These are phyloP conservation scores for Colletotrichum simmondsii DNA, from an alignment of 2,329 filamentous ascomycete species.

Conservation along the genomic window DNA sequence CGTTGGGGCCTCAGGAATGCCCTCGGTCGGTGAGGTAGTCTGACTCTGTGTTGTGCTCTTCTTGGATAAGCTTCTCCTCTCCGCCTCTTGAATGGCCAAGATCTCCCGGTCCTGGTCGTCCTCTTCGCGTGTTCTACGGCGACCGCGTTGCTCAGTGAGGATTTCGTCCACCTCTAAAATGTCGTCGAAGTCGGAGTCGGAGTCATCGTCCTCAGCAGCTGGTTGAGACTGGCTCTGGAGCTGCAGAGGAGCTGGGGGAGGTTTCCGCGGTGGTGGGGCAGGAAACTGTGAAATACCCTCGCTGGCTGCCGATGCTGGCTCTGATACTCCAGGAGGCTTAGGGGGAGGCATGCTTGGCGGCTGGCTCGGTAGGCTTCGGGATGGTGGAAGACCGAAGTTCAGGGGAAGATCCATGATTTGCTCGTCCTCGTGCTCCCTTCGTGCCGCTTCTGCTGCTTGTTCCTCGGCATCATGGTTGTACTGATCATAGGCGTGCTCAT, in stretches of 20 bases:
- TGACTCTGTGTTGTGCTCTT: constrained; percentile 69
- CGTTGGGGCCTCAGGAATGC: constrained; percentile 42
- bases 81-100: constrained; percentile 73
- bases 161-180: constrained; percentile 76
- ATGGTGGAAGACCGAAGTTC: constrained; percentile 64
- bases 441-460: constrained; percentile 54
- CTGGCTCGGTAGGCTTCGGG: constrained; percentile 63
- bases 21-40: constrained; percentile 56
- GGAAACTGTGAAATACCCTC: constrained; percentile 63
- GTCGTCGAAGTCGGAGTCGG: constrained; percentile 87
- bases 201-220: constrained; percentile 68
- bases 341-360: constrained; percentile 65
- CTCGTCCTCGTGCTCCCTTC: constrained; percentile 56
- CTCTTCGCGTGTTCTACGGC: constrained; percentile 86
- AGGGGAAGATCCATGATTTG: constrained; percentile 60
- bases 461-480: constrained; percentile 67
- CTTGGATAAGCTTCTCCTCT: constrained; percentile 78
- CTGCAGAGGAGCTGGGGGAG: constrained; percentile 86
- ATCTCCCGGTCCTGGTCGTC: constrained; percentile 84
- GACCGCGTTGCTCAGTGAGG: constrained; percentile 72
- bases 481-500: constrained; percentile 67
- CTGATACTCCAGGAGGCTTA: constrained; percentile 55
- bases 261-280: constrained; percentile 77
- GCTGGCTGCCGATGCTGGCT: constrained; percentile 56
- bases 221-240: constrained; percentile 61